Conservation (phyloP, 208 protist genomes). For the Acanthamoeba culbertsoni region DNA sequence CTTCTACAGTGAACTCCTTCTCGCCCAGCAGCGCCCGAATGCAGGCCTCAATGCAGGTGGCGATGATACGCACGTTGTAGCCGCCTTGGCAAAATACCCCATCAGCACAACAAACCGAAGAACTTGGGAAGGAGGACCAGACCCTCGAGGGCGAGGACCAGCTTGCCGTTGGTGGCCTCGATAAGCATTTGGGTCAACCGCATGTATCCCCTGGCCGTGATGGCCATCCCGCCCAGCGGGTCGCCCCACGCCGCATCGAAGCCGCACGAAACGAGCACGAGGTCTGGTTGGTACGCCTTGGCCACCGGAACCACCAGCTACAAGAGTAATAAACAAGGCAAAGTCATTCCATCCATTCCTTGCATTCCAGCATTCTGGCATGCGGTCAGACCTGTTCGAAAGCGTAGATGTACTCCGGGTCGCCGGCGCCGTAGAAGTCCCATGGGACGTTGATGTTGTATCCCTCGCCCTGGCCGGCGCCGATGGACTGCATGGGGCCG, state of each 20-base stretch:
- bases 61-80: conserved; percentile 33
- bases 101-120: no score
- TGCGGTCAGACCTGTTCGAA: conserved; percentile 33
- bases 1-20: conserved; percentile 27
- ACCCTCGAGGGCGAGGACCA: conserved; percentile 22
- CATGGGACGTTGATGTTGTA: conserved; percentile 37
- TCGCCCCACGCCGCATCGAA: conserved; percentile 37
- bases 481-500: background rate
- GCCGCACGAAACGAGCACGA: conserved; percentile 8
- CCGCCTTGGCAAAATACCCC: no score
- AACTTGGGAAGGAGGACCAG: no score
- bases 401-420: background rate
- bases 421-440: background rate
- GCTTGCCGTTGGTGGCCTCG: conserved; percentile 16
- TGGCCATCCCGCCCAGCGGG: conserved; percentile 8
- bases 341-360: no score
- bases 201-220: background rate
- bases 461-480: background rate
- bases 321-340: no score
- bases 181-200: background rate
- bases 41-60: background rate
- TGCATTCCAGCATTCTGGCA: no score
- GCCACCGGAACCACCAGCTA: conserved; percentile 22
- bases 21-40: conserved; percentile 4
- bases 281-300: conserved; percentile 13